These are phyloP conservation scores for Chlorophyllum brunneum DNA, from an alignment of 768 basidiomycete species.

Conservation along the genomic window DNA sequence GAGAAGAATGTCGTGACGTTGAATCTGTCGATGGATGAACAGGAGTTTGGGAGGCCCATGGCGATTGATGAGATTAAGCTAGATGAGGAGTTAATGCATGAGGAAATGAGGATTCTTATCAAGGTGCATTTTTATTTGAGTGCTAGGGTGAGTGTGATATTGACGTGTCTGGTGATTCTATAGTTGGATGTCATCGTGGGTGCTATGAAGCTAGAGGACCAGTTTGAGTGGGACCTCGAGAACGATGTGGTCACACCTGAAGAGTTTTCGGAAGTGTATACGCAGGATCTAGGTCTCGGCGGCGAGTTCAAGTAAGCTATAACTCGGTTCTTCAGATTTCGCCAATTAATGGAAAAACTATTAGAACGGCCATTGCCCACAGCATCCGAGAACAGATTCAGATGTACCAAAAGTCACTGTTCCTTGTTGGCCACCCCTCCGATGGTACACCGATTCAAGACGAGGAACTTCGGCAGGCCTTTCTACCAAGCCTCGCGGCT, in stretches of 20 bases:
- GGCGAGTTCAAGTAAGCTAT: slow-evolving; percentile 86
- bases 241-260: slow-evolving; percentile 81
- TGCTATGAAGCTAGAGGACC: slow-evolving; percentile 88
- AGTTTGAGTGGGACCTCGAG: slow-evolving; percentile 97
- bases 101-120: slow-evolving; percentile 90
- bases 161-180: not conserved
- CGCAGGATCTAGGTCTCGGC: slow-evolving; percentile 80
- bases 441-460: slow-evolving; percentile 78
- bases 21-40: slow-evolving; percentile 20
- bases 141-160: slow-evolving; percentile 6
- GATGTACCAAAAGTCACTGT: slow-evolving; percentile 86
- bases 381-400: slow-evolving; percentile 95
- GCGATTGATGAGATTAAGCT: slow-evolving; percentile 59
- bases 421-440: slow-evolving; percentile 83
- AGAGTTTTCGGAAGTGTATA: slow-evolving; percentile 85
- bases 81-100: slow-evolving; percentile 61
- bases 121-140: slow-evolving; percentile 51
- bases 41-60: slow-evolving; percentile 35
- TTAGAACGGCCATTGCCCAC: slow-evolving; percentile 93
- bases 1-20: slow-evolving; percentile 18
- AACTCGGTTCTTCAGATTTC: not conserved
- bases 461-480: slow-evolving; percentile 86
- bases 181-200: slow-evolving; percentile 96
- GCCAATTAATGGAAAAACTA: slow-evolving; percentile 1
- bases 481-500: slow-evolving; percentile 76